A percentile compares a stretch with the other conserved stretches of the same genome.
Evolutionary conservation across 1,284 basidiomycete genomes (phyloP).

Genomic region (Ceratobasidium sp.): DNA sequence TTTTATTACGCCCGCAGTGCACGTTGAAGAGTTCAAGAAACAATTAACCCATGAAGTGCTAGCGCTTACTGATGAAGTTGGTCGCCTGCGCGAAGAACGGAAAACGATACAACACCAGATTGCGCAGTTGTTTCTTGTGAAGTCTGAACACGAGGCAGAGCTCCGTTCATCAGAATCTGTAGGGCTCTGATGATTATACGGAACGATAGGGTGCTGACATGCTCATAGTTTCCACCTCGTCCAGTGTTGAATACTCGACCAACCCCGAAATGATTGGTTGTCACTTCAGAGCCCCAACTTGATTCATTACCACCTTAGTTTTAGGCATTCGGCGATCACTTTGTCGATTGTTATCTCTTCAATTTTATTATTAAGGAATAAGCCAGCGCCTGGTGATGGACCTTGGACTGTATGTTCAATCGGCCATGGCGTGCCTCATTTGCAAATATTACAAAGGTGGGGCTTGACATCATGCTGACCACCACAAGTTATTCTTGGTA

Average conservation of each 20-base stretch:
- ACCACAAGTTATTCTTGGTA: too few species aligned
- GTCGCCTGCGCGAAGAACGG: constrained; percentile 72
- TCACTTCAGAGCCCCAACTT: not conserved
- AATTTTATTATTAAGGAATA: too few species aligned
- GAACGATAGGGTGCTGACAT: not conserved
- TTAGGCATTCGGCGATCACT: too few species aligned
- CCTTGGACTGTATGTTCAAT: too few species aligned
- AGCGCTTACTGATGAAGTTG: constrained; percentile 75
- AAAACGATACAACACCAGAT: constrained; percentile 76
- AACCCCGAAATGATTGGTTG: not conserved
- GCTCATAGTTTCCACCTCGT: not conserved
- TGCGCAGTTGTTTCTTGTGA: constrained; percentile 64
- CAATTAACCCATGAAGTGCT: constrained; percentile 76
- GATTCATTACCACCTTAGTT: too few species aligned
- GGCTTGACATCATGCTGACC: too few species aligned
- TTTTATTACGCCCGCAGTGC: constrained; percentile 55
- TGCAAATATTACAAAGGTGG: too few species aligned
- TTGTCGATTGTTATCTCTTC: too few species aligned
- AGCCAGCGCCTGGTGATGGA: too few species aligned
- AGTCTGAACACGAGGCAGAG: constrained; percentile 25
- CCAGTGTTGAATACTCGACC: not conserved
- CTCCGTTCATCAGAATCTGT: not conserved
- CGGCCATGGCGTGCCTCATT: too few species aligned
- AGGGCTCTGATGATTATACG: not conserved
- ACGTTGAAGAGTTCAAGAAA: constrained; percentile 84